Percentiles rank a stretch among this genome's conserved stretches.
Conservation (phyloP, 2,329 filamentous ascomycete species). For the Colletotrichum phormii region DNA sequence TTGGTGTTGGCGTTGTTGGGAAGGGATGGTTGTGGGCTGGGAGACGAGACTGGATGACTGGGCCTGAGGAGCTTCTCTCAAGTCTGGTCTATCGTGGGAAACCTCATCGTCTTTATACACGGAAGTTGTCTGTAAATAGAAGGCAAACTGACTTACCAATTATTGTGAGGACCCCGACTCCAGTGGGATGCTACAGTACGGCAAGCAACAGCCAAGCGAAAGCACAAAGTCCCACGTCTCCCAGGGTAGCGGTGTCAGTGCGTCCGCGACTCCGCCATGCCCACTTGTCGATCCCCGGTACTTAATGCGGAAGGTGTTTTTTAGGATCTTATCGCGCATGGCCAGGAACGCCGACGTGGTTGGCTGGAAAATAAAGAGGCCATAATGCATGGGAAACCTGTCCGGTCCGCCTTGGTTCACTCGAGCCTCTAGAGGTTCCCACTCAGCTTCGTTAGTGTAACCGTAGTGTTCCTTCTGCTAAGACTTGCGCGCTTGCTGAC, state of each 20-base stretch:
- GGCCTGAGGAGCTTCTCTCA: neutral
- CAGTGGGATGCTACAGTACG: conserved; percentile 3
- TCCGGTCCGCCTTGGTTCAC: neutral
- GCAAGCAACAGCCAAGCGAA: neutral
- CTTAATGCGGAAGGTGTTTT: conserved; percentile 31
- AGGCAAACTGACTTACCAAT: neutral
- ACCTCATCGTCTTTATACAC: conserved; percentile 10
- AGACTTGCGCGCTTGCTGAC: neutral
- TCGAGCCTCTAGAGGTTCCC: neutral
- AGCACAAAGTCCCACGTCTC: neutral
- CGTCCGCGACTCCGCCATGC: neutral
- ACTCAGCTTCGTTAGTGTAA: neutral
- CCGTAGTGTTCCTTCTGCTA: neutral
- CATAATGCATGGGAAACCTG: neutral
- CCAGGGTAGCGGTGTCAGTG: conserved; percentile 14
- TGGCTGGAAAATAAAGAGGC: conserved; percentile 12
- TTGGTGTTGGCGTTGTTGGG: neutral
- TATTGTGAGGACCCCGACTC: neutral
- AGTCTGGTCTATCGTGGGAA: neutral
- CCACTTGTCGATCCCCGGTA: conserved; percentile 21
- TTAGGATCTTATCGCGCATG: conserved; percentile 34
- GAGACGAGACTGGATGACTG: neutral
- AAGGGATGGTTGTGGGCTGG: neutral
- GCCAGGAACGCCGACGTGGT: conserved; percentile 32
- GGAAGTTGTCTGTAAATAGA: neutral